Percentiles rank a stretch among this genome's conserved stretches.
Evolutionary conservation across 345 rosid species (phyloP).

Genomic region (Gossypium raimondii): DNA sequence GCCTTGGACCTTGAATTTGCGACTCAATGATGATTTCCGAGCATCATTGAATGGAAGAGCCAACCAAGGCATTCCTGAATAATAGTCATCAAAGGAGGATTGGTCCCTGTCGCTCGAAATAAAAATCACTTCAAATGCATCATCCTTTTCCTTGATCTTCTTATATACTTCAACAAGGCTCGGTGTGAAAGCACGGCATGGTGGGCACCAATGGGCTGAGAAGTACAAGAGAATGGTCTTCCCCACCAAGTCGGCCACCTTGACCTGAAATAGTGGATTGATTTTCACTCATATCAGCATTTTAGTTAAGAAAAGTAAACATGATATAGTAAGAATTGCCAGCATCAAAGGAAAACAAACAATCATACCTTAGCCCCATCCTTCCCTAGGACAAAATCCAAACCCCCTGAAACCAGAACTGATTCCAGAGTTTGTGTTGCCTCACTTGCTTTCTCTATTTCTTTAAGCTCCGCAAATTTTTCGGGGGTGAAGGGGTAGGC

Average conservation of each 20-base stretch:
- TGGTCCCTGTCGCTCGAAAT: slow-evolving; percentile 59
- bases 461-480: slow-evolving; percentile 57
- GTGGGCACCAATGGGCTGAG: slow-evolving; percentile 72
- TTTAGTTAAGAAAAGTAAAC: slow-evolving; percentile 24
- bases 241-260: slow-evolving; percentile 52
- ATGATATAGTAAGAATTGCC: slow-evolving; percentile 8
- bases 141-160: slow-evolving; percentile 47
- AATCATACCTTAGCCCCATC: slow-evolving; percentile 46
- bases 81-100: slow-evolving; percentile 43
- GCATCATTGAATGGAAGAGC: slow-evolving; percentile 66
- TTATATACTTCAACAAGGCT: slow-evolving; percentile 54
- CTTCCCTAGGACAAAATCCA: slow-evolving; percentile 53
- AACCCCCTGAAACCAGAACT: slow-evolving; percentile 51
- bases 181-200: slow-evolving; percentile 59
- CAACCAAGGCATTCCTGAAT: slow-evolving; percentile 64
- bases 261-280: slow-evolving; percentile 35
- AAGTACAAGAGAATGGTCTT: slow-evolving; percentile 63
- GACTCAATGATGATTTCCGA: slow-evolving; percentile 40
- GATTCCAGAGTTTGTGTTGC: slow-evolving; percentile 61
- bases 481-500: slow-evolving; percentile 72
- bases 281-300: background rate
- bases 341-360: background rate
- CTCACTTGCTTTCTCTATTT: slow-evolving; percentile 40
- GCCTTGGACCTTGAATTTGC: slow-evolving; percentile 49
- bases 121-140: slow-evolving; percentile 52